phyloP scores from a whole-genome alignment of 2,329 filamentous ascomycete species.

The Claviceps sp. region DNA sequence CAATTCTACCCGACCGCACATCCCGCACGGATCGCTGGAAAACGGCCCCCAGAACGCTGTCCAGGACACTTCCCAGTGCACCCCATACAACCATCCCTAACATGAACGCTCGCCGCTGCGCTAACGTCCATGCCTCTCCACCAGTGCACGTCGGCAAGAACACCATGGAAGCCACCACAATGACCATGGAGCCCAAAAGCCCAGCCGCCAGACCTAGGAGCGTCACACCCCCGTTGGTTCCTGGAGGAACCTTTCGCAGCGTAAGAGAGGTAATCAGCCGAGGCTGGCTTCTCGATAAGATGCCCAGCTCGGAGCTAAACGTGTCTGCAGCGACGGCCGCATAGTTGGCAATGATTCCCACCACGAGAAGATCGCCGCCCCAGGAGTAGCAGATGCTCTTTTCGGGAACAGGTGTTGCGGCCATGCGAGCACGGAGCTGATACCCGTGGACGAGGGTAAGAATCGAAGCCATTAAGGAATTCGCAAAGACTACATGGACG shows the following conservation, averaged over 20 bases:
- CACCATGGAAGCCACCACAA: conserved; percentile 49
- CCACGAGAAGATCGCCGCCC: conserved; percentile 47
- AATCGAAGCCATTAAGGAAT: conserved; percentile 66
- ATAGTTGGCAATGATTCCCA: conserved; percentile 69
- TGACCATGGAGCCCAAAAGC: conserved; percentile 57
- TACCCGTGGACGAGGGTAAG: conserved; percentile 45
- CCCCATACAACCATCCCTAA: conserved; percentile 59
- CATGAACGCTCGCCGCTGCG: conserved; percentile 33
- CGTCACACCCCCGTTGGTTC: conserved; percentile 90
- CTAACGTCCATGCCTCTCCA: conserved; percentile 32
- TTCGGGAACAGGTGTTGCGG: conserved; percentile 19
- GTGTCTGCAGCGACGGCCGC: conserved; percentile 87
- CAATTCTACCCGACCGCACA: conserved; percentile 67
- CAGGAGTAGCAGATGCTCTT: conserved; percentile 43
- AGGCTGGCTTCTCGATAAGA: conserved; percentile 62
- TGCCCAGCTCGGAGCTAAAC: conserved; percentile 89
- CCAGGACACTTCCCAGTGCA: conserved; percentile 64
- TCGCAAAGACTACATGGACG: conserved; percentile 55
- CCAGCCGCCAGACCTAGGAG: conserved; percentile 60
- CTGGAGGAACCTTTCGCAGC: conserved; percentile 67
- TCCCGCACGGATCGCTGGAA: conserved; percentile 82
- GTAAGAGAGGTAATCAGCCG: conserved; percentile 73
- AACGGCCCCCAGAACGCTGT: conserved; percentile 75
- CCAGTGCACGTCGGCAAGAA: conserved; percentile 55
- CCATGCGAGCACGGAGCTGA: conserved; percentile 38